Evolutionary conservation across 139 green algal species (phyloP).

Genomic region (Micractinium sp.): DNA sequence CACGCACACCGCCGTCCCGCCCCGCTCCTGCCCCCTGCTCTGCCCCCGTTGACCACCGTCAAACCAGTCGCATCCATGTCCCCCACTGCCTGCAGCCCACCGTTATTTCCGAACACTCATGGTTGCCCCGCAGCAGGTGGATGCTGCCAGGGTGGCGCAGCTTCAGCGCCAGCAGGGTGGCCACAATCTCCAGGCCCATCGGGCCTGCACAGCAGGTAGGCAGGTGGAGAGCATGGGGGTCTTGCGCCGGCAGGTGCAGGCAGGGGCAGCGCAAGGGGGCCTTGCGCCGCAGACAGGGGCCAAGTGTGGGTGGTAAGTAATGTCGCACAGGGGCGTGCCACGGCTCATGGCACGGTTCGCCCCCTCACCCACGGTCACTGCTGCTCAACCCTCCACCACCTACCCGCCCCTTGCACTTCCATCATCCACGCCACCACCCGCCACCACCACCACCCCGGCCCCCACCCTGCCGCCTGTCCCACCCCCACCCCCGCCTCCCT

Average conservation of each 20-base stretch:
- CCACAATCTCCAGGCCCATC: constrained; percentile 77
- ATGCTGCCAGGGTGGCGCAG: constrained; percentile 30
- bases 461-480: neutral
- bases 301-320: no score
- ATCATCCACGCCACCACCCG: no score
- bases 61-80: neutral
- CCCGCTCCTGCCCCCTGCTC: no score
- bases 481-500: neutral
- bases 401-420: no score
- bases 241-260: neutral
- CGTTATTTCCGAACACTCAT: constrained; percentile 64
- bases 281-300: neutral
- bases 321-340: no score
- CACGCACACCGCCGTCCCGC: neutral
- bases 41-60: no score
- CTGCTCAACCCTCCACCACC: no score
- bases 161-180: constrained; percentile 61
- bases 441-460: neutral
- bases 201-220: neutral
- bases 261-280: neutral
- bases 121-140: constrained; percentile 71
- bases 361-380: no score
- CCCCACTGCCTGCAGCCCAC: neutral
- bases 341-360: no score
- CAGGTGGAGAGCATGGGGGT: no score